These are phyloP conservation scores for Phyllosticta citribraziliensis DNA, from an alignment of 2,329 filamentous ascomycete species.

Conservation along the genomic window DNA sequence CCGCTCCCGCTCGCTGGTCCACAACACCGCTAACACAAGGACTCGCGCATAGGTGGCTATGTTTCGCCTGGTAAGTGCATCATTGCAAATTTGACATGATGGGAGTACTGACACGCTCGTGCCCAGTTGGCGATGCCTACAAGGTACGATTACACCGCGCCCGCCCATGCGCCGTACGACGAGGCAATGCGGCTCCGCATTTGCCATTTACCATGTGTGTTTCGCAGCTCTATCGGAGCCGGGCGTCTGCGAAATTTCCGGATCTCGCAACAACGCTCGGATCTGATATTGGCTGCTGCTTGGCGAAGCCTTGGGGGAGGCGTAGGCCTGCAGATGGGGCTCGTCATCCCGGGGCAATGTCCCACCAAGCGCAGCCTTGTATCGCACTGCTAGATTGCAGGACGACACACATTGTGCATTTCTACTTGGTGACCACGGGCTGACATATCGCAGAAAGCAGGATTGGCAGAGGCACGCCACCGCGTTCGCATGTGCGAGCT, in stretches of 20 bases:
- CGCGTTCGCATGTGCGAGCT: conserved; percentile 79
- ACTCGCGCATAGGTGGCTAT: conserved; percentile 1
- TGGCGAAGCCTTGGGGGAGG: neutral
- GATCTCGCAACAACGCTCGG: neutral
- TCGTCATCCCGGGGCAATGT: neutral
- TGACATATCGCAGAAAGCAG: conserved; percentile 52
- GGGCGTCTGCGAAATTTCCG: neutral
- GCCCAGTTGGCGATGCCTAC: conserved; percentile 10
- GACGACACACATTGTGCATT: no score
- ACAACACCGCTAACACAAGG: neutral
- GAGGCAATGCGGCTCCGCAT: neutral
- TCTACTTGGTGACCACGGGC: neutral
- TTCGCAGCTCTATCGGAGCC: neutral
- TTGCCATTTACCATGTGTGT: neutral
- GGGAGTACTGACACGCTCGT: neutral
- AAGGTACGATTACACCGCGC: conserved; percentile 2
- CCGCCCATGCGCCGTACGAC: neutral
- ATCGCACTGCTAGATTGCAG: neutral
- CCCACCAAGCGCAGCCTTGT: neutral
- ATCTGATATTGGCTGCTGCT: neutral
- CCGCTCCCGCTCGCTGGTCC: neutral
- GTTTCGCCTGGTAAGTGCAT: conserved; percentile 6
- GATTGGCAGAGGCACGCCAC: conserved; percentile 62
- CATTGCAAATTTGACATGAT: neutral
- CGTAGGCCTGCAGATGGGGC: neutral